Percentiles rank a stretch among this genome's conserved stretches.
phyloP scores from a whole-genome alignment of 805 yeast species.

The Cyberlindnera meyerae region DNA sequence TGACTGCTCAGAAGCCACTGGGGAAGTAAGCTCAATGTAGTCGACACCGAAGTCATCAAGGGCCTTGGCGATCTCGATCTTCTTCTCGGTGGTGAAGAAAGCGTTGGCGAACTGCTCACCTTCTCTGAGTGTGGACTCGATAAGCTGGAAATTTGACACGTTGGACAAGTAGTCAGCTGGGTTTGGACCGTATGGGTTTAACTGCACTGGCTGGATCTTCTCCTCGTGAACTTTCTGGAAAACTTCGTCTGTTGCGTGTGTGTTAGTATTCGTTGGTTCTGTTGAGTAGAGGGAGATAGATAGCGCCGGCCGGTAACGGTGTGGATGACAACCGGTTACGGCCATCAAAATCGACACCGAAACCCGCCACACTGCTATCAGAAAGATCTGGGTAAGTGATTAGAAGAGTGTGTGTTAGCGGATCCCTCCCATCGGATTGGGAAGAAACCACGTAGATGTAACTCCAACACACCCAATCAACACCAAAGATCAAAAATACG shows the following conservation, averaged over 20 bases:
- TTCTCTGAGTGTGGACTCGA: slow-evolving; percentile 94
- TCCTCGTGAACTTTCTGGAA: slow-evolving; percentile 46
- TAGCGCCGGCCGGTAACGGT: too few relatives aligned
- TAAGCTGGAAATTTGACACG: slow-evolving; percentile 82
- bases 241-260: slow-evolving; percentile 5
- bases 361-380: too few relatives aligned
- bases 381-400: too few relatives aligned
- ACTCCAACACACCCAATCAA: too few relatives aligned
- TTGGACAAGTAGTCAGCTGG: slow-evolving; percentile 90
- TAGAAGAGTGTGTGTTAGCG: too few relatives aligned
- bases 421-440: too few relatives aligned
- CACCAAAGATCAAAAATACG: too few relatives aligned
- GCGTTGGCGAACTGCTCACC: slow-evolving; percentile 99
- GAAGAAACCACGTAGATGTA: too few relatives aligned
- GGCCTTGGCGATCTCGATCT: slow-evolving; percentile 95
- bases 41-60: slow-evolving; percentile 97
- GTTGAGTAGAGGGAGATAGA: too few relatives aligned
- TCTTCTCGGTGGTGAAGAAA: slow-evolving; percentile 88
- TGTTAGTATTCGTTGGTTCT: too few relatives aligned
- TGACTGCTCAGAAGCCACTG: slow-evolving; percentile 95
- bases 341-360: not conserved
- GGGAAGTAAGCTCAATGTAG: slow-evolving; percentile 95
- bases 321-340: too few relatives aligned
- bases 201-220: slow-evolving; percentile 29
- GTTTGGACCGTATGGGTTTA: slow-evolving; percentile 91